A percentile compares a stretch with the other conserved stretches of the same genome.
These are phyloP conservation scores for Aspergillus sclerotioniger DNA, from an alignment of 495 filamentous ascomycete species.

Conservation along the genomic window DNA sequence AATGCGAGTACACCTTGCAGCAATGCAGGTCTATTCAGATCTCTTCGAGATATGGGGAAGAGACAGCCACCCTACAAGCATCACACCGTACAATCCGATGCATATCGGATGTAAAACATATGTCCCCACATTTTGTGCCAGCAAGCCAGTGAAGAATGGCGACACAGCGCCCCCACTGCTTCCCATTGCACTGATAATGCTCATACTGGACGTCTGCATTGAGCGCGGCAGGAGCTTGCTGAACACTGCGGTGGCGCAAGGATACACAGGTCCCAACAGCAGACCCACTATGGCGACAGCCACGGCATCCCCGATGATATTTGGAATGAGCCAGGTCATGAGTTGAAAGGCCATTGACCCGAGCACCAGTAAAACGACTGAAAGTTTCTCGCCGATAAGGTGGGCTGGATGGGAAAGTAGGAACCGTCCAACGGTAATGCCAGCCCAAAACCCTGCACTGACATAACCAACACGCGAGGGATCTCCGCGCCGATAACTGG, in stretches of 20 bases:
- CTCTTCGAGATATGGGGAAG: conserved; percentile 33
- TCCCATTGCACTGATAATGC: conserved; percentile 70
- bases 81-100: conserved; percentile 65
- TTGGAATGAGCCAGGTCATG: conserved; percentile 72
- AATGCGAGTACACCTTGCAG: not conserved
- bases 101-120: conserved; percentile 72
- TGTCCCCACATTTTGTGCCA: conserved; percentile 67
- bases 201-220: conserved; percentile 65
- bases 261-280: conserved; percentile 75
- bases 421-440: conserved; percentile 50
- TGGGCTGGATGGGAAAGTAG: conserved; percentile 53
- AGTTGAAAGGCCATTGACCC: conserved; percentile 66
- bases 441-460: conserved; percentile 79
- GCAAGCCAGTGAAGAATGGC: conserved; percentile 70
- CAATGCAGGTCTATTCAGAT: conserved; percentile 21
- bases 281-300: conserved; percentile 70
- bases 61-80: conserved; percentile 62
- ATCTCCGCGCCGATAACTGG: conserved; percentile 63
- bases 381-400: conserved; percentile 63
- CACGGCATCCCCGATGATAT: conserved; percentile 67
- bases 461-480: conserved; percentile 73
- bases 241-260: conserved; percentile 67
- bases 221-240: conserved; percentile 57
- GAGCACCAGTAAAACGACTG: conserved; percentile 58
- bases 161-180: conserved; percentile 71